Evolutionary conservation across 805 yeast species (phyloP).

Genomic region (Maudiozyma serrabonitensis): DNA sequence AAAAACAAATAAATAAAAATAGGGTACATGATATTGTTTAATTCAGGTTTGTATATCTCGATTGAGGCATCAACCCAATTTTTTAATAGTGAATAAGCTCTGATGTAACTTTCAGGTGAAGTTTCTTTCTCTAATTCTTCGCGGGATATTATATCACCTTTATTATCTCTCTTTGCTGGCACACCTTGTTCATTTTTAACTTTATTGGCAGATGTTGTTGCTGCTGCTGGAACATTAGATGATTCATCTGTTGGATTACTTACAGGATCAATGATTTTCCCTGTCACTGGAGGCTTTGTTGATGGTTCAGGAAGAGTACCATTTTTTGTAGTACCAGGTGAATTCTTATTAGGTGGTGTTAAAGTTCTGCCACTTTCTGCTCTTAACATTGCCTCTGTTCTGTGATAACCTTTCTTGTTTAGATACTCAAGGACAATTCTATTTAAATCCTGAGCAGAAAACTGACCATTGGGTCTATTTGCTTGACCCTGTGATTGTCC

Average conservation of each 20-base stretch:
- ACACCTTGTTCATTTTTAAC: neutral
- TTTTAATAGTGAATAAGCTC: constrained; percentile 71
- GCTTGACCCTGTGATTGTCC: constrained; percentile 3
- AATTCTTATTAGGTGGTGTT: constrained; percentile 39
- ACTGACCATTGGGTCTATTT: constrained; percentile 18
- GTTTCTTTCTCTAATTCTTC: constrained; percentile 18
- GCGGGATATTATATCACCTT: constrained; percentile 20
- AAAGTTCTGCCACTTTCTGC: constrained; percentile 65
- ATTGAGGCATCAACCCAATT: constrained; percentile 88
- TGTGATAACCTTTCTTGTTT: constrained; percentile 86
- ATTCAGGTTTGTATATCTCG: constrained; percentile 84
- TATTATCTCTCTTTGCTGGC: constrained; percentile 23
- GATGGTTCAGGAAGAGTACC: constrained; percentile 26
- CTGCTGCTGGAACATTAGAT: constrained; percentile 2
- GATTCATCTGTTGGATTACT: constrained; percentile 21
- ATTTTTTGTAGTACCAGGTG: constrained; percentile 40
- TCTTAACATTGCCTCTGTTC: constrained; percentile 89
- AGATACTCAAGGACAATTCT: constrained; percentile 87
- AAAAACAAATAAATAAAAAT: constrained; percentile 84
- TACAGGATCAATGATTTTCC: constrained; percentile 22
- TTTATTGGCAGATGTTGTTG: neutral
- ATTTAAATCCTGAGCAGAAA: constrained; percentile 81
- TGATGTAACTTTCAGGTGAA: constrained; percentile 56
- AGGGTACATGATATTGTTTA: constrained; percentile 77
- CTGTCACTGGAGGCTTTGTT: constrained; percentile 25